phyloP scores from a whole-genome alignment of 352 stramenopile species.

The Phytophthora melonis region DNA sequence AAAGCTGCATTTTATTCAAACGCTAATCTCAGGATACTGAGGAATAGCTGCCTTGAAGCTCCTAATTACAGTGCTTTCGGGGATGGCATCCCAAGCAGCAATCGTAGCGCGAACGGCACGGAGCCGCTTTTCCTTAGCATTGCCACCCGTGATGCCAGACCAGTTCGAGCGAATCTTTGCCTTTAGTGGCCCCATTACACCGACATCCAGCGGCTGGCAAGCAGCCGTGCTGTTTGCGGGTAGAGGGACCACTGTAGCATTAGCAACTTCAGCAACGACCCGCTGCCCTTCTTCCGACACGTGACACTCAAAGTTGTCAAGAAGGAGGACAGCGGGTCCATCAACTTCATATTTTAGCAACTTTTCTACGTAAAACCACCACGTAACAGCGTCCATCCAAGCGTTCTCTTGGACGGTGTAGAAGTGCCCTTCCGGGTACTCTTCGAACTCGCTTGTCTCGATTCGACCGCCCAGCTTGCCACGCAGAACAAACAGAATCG shows the following conservation, averaged over 20 bases:
- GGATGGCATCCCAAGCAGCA: neutral
- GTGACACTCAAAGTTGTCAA: too few species aligned
- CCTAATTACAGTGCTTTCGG: constrained; percentile 13
- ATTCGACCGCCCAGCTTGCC: neutral
- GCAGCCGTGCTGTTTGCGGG: too few species aligned
- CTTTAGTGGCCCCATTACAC: constrained; percentile 23
- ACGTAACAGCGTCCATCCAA: constrained; percentile 7
- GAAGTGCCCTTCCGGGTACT: neutral
- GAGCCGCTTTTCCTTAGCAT: too few species aligned
- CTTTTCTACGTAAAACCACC: neutral
- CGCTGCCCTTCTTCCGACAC: too few species aligned
- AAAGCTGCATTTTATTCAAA: too few species aligned
- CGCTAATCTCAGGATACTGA: neutral
- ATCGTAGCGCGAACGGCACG: constrained; percentile 5
- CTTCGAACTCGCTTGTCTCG: neutral
- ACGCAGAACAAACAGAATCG: constrained; percentile 4
- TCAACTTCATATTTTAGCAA: constrained; percentile 16
- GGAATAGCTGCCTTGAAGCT: constrained; percentile 20
- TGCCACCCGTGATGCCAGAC: neutral
- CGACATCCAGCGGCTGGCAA: constrained; percentile 31
- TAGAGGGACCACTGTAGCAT: too few species aligned
- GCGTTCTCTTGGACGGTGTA: constrained; percentile 1
- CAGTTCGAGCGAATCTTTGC: neutral
- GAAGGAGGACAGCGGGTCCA: too few species aligned
- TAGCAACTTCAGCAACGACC: too few species aligned